Percentiles rank a stretch among this genome's conserved stretches.
These are phyloP conservation scores for Euphorbia lathyris DNA, from an alignment of 345 rosid genomes.

Conservation along the genomic window DNA sequence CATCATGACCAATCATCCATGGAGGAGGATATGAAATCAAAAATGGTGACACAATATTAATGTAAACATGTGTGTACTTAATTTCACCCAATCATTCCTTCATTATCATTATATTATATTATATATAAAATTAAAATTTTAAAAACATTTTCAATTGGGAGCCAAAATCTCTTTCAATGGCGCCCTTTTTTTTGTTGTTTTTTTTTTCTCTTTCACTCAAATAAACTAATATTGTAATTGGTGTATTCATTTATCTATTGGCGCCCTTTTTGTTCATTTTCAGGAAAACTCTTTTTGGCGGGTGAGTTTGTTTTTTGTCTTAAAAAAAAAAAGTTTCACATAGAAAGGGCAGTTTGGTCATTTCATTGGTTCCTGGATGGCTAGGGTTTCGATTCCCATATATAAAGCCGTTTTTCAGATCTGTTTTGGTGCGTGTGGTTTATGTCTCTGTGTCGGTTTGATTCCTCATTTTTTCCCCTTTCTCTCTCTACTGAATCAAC, in stretches of 20 bases:
- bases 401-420: constrained; percentile 25
- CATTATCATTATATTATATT: neutral
- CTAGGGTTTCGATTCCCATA: constrained; percentile 35
- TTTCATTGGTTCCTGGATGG: neutral
- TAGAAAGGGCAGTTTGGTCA: constrained; percentile 15
- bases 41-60: constrained; percentile 4
- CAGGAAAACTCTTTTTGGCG: constrained; percentile 17
- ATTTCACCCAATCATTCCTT: neutral
- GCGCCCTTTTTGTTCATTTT: constrained; percentile 3
- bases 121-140: too few relatives aligned
- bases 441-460: constrained; percentile 18
- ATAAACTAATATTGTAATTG: too few relatives aligned
- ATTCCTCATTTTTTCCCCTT: neutral
- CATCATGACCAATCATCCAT: neutral
- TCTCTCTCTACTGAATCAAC: neutral
- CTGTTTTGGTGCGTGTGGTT: constrained; percentile 10
- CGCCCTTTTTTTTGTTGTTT: constrained; percentile 14
- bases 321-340: neutral
- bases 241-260: neutral
- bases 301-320: constrained; percentile 2
- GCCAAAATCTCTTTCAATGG: constrained; percentile 16
- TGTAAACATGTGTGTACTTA: neutral
- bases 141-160: neutral
- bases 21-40: neutral
- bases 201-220: constrained; percentile 2